Evolutionary conservation across 495 filamentous ascomycete genomes (phyloP).

Genomic region (Penicillium manginii): DNA sequence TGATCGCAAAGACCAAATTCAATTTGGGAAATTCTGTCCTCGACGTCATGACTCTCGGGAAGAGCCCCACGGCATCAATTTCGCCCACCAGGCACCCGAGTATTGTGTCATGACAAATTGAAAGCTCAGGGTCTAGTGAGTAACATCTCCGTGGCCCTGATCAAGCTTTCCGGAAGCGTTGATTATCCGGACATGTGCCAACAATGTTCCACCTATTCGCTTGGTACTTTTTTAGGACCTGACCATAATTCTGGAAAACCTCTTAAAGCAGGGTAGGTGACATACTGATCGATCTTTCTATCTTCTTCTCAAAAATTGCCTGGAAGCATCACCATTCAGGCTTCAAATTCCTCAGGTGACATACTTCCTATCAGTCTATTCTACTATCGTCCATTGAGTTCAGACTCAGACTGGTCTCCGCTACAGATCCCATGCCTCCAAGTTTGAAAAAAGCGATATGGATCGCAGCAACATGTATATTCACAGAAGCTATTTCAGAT

Average conservation of each 20-base stretch:
- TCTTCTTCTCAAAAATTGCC: too few relatives aligned
- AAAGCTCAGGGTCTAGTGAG: not conserved
- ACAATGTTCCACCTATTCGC: too few relatives aligned
- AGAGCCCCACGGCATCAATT: not conserved
- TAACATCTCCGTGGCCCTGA: not conserved
- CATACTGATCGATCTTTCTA: too few relatives aligned
- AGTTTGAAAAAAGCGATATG: not conserved
- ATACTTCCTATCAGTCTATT: too few relatives aligned
- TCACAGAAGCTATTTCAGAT: not conserved
- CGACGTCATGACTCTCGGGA: slow-evolving; percentile 12
- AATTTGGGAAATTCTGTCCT: not conserved
- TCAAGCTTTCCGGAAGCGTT: not conserved
- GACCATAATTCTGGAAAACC: too few relatives aligned
- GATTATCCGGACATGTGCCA: not conserved
- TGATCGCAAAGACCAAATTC: too few relatives aligned
- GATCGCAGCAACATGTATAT: not conserved
- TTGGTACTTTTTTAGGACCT: too few relatives aligned
- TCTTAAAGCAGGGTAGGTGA: too few relatives aligned
- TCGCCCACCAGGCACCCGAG: not conserved
- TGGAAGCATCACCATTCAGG: too few relatives aligned
- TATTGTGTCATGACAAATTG: not conserved
- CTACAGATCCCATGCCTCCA: not conserved
- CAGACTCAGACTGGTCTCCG: not conserved
- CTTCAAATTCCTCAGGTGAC: too few relatives aligned
- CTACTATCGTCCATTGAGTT: not conserved